A percentile compares a stretch with the other conserved stretches of the same genome.
These are phyloP conservation scores for Colletotrichum horii DNA, from an alignment of 2,329 filamentous ascomycete species.

Conservation along the genomic window DNA sequence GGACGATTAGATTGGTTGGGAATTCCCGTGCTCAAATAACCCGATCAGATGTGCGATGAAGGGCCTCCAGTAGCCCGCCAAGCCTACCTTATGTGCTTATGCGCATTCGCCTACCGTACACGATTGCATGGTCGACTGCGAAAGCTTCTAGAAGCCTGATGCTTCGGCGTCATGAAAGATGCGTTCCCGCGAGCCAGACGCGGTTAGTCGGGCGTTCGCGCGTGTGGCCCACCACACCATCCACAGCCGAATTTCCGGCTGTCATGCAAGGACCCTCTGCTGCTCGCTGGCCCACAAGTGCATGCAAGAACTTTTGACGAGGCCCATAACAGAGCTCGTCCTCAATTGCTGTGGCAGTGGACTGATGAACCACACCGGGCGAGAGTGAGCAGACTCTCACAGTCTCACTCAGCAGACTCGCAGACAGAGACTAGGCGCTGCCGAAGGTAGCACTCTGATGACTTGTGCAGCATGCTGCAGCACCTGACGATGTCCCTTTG, in stretches of 20 bases:
- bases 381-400: neutral
- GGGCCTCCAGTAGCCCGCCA: neutral
- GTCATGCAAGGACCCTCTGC: neutral
- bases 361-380: neutral
- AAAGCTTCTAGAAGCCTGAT: neutral
- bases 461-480: neutral
- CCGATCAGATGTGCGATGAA: neutral
- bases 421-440: neutral
- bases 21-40: neutral
- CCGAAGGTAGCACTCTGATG: neutral
- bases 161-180: neutral
- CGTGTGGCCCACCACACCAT: neutral
- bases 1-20: neutral
- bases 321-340: neutral
- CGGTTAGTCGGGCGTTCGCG: neutral
- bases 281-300: neutral
- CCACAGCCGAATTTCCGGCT: neutral
- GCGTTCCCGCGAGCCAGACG: neutral
- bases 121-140: neutral
- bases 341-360: neutral
- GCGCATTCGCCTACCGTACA: neutral
- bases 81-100: neutral
- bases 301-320: too few species aligned
- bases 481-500: neutral
- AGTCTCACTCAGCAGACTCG: neutral